phyloP scores from a whole-genome alignment of 2,329 filamentous ascomycete species.

The Sclerotinia glacialis region DNA sequence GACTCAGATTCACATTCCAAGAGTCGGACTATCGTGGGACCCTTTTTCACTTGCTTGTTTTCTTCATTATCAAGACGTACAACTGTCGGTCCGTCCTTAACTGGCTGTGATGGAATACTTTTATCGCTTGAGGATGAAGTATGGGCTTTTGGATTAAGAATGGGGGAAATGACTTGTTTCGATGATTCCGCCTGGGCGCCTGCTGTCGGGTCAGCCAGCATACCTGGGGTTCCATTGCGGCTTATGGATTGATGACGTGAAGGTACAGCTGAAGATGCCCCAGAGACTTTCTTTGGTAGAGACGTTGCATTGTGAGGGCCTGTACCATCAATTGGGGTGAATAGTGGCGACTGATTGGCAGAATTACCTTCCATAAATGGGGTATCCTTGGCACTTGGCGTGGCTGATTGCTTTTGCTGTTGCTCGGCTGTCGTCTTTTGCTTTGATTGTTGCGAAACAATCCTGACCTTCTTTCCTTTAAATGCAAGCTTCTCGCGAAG shows the following conservation, averaged over 20 bases:
- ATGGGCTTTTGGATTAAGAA: neutral
- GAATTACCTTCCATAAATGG: neutral
- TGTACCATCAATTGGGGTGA: conserved; percentile 1
- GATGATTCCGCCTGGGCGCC: neutral
- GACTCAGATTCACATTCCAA: conserved; percentile 25
- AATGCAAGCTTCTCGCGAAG: conserved; percentile 36
- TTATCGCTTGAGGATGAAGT: neutral
- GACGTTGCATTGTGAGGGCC: neutral
- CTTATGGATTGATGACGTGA: conserved; percentile 5
- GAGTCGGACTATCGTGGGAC: conserved; percentile 35
- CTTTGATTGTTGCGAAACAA: conserved; percentile 28
- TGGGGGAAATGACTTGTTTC: neutral
- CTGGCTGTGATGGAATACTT: conserved; percentile 1
- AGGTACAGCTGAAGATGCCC: neutral
- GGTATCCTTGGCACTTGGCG: conserved; percentile 8
- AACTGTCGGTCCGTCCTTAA: conserved; percentile 30
- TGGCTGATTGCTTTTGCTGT: conserved; percentile 18
- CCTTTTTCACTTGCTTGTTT: conserved; percentile 24
- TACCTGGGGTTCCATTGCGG: neutral
- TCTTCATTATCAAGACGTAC: conserved; percentile 26
- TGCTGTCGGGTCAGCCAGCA: neutral
- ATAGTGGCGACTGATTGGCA: neutral
- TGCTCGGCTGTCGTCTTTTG: neutral
- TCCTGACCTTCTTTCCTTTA: conserved; percentile 36
- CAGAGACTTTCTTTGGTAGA: neutral